These are phyloP conservation scores for Flagelloscypha sp. DNA, from an alignment of 768 basidiomycete genomes.

Conservation along the genomic window DNA sequence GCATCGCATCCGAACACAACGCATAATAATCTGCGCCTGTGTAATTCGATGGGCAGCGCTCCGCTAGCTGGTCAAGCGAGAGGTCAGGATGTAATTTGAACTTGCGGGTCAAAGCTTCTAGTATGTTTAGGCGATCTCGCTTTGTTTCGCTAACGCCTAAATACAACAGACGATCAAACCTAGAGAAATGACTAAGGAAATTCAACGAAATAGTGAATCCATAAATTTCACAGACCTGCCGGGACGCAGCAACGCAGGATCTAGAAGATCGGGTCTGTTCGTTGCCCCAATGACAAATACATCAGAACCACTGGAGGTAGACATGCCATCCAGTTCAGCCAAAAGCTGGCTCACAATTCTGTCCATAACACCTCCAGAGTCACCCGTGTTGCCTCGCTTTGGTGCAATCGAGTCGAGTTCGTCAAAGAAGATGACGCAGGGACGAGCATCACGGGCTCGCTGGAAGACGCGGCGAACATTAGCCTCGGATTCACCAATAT, in stretches of 20 bases:
- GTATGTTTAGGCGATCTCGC: constrained; percentile 75
- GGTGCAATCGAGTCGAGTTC: constrained; percentile 94
- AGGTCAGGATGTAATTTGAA: constrained; percentile 72
- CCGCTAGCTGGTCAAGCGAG: constrained; percentile 54
- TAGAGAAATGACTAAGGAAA: constrained; percentile 20
- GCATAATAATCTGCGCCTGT: constrained; percentile 99
- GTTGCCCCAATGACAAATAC: constrained; percentile 96
- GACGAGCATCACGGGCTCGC: constrained; percentile 81
- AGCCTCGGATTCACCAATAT: constrained; percentile 96
- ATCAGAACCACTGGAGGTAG: constrained; percentile 52
- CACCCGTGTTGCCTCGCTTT: constrained; percentile 89
- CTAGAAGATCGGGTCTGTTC: constrained; percentile 86
- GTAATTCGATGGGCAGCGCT: constrained; percentile 82
- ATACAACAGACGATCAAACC: constrained; percentile 96
- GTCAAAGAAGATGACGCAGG: constrained; percentile 96
- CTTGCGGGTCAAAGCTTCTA: constrained; percentile 86
- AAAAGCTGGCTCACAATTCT: constrained; percentile 92
- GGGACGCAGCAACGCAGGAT: constrained; percentile 82
- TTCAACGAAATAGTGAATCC: not conserved
- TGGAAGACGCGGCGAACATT: constrained; percentile 93
- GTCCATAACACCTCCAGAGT: constrained; percentile 97
- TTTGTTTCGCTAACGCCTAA: constrained; percentile 87
- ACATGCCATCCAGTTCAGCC: constrained; percentile 91
- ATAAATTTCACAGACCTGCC: constrained; percentile 51
- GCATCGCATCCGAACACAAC: constrained; percentile 90